Conservation (phyloP, 306 rosid species). For the Pyrus betulifolia region DNA sequence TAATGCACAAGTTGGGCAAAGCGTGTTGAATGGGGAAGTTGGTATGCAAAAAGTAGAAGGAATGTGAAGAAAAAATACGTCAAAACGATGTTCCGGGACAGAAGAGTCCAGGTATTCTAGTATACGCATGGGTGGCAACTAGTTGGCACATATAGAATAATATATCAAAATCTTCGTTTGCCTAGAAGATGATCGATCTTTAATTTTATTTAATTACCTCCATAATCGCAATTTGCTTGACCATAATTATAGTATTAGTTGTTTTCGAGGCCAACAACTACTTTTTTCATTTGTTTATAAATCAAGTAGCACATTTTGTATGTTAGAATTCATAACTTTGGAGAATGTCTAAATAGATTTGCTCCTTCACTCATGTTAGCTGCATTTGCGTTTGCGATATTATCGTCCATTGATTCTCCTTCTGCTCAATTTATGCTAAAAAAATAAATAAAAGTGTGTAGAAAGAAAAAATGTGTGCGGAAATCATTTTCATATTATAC, state of each 20-base stretch:
- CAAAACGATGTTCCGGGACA: neutral
- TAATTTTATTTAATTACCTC: neutral
- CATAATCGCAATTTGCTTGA: neutral
- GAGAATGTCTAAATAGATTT: neutral
- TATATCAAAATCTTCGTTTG: neutral
- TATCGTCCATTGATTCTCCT: no score
- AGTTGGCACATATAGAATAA: neutral
- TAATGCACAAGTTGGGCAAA: constrained; percentile 11
- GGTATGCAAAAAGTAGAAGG: neutral
- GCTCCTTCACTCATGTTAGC: neutral
- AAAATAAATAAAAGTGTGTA: no score
- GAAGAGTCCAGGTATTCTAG: neutral
- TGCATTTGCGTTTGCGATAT: neutral
- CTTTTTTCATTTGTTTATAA: no score
- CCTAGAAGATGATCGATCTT: neutral
- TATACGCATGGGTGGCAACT: neutral
- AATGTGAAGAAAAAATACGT: neutral
- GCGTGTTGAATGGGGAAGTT: constrained; percentile 15
- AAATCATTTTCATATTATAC: no score
- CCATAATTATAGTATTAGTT: neutral
- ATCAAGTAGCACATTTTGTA: neutral
- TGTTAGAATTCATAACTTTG: neutral
- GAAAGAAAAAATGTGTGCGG: no score
- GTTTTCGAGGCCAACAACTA: no score
- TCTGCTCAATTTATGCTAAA: no score